These are phyloP conservation scores for Cladochytrium replicatum DNA, from an alignment of 192 early-diverging fungal genomes.

Conservation along the genomic window DNA sequence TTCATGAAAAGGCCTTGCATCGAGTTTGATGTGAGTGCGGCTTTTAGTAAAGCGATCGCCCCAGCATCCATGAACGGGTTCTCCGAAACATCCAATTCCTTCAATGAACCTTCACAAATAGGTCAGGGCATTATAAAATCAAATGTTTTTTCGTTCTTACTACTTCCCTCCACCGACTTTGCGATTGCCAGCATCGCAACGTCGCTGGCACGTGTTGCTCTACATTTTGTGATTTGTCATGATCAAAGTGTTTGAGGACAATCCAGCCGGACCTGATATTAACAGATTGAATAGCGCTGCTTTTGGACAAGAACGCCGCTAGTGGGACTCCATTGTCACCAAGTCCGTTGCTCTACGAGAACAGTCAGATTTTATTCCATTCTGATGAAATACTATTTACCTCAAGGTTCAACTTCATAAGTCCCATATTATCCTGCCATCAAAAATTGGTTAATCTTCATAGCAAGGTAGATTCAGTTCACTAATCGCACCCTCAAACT, in stretches of 20 bases:
- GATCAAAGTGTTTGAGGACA: background rate
- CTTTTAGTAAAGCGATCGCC: conserved; percentile 31
- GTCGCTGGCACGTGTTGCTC: conserved; percentile 28
- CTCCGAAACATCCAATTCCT: conserved; percentile 36
- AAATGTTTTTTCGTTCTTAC: conserved; percentile 13
- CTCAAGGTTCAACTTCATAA: conserved; percentile 21
- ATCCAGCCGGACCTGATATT: conserved; percentile 21
- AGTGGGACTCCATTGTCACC: conserved; percentile 30
- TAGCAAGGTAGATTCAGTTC: no score
- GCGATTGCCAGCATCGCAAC: conserved; percentile 15
- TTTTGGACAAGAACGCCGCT: conserved; percentile 18
- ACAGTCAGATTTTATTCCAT: no score
- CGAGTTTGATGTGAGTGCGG: conserved; percentile 19
- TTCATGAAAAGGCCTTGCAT: conserved; percentile 19
- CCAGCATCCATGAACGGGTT: conserved; percentile 31
- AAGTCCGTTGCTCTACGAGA: conserved; percentile 32
- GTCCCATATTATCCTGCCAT: conserved; percentile 18
- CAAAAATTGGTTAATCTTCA: no score
- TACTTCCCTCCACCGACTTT: conserved; percentile 35
- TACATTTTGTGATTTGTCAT: background rate
- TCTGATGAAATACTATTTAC: conserved; percentile 1
- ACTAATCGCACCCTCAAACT: conserved; percentile 29
- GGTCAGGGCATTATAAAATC: background rate
- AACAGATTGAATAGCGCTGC: conserved; percentile 19
- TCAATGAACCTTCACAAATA: conserved; percentile 15